Evolutionary conservation across 129 eudicot genomes (phyloP).

Genomic region (Kitagawia praeruptora): DNA sequence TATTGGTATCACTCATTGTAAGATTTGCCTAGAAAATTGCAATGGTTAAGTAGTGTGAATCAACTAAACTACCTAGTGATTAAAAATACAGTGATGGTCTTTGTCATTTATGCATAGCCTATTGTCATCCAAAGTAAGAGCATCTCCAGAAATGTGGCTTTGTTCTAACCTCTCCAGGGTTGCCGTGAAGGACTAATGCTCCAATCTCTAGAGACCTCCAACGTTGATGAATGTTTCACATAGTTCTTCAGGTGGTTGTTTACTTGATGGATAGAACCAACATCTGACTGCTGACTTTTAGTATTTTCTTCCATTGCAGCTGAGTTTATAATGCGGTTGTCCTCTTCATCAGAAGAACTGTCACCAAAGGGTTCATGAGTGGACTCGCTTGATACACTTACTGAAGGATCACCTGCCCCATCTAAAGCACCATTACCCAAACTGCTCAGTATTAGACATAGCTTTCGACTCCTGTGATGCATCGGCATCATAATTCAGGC

Average conservation of each 20-base stretch:
- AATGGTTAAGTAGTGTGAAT: background rate
- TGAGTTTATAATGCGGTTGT: slow-evolving; percentile 7
- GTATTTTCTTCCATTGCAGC: slow-evolving; percentile 7
- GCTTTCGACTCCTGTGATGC: background rate
- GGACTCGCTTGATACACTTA: slow-evolving; percentile 3
- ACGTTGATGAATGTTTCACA: slow-evolving; percentile 32
- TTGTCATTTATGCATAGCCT: background rate
- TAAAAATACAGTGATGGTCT: background rate
- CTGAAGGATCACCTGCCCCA: slow-evolving; percentile 7
- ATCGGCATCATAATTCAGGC: slow-evolving; percentile 6
- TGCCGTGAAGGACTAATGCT: slow-evolving; percentile 43
- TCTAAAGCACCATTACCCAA: background rate
- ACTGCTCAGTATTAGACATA: no score
- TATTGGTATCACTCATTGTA: background rate
- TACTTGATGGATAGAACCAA: slow-evolving; percentile 12
- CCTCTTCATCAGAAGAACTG: slow-evolving; percentile 23
- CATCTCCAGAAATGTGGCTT: slow-evolving; percentile 6
- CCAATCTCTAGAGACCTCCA: slow-evolving; percentile 29
- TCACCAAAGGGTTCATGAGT: slow-evolving; percentile 17
- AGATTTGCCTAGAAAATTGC: background rate
- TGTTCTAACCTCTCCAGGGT: slow-evolving; percentile 39
- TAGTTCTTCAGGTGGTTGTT: slow-evolving; percentile 2
- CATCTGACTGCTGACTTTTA: slow-evolving; percentile 16
- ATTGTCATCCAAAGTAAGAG: slow-evolving; percentile 7
- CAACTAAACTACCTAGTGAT: background rate